A percentile compares a stretch with the other conserved stretches of the same genome.
These are phyloP conservation scores for Trypanosoma conorhini DNA, from an alignment of 208 protist species.

Conservation along the genomic window DNA sequence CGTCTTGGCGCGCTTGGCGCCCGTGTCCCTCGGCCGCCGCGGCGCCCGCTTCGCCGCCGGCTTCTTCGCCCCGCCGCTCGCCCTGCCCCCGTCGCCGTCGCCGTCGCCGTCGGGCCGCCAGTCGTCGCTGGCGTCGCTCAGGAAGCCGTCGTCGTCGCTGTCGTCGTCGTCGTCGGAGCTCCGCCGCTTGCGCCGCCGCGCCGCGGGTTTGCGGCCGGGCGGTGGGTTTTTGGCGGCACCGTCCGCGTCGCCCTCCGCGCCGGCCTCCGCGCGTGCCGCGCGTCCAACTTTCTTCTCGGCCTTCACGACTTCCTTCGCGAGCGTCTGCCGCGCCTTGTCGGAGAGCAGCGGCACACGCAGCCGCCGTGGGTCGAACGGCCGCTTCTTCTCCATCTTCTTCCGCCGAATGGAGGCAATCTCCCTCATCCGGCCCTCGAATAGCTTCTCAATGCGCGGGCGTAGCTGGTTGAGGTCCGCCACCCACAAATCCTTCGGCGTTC, in stretches of 20 bases:
- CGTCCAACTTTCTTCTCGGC: conserved; percentile 30
- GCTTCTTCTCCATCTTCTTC: conserved; percentile 89
- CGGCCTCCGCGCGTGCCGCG: background rate
- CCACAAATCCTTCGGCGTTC: conserved; percentile 89
- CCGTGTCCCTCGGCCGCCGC: background rate
- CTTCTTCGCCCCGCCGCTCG: conserved; percentile 11
- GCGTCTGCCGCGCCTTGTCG: conserved; percentile 71
- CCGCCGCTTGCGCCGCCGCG: conserved; percentile 43
- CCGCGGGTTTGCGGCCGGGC: conserved; percentile 12
- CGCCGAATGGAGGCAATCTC: conserved; percentile 75
- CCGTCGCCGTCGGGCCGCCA: conserved; percentile 32
- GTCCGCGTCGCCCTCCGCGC: background rate
- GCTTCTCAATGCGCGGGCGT: conserved; percentile 47
- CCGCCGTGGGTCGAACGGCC: conserved; percentile 63
- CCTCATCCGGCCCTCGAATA: conserved; percentile 61
- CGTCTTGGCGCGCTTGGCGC: conserved; percentile 30
- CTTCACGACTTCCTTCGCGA: conserved; percentile 77
- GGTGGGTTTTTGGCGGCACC: conserved; percentile 2
- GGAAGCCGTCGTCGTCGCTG: conserved; percentile 19
- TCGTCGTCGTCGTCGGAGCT: conserved; percentile 48
- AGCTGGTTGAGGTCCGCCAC: conserved; percentile 83
- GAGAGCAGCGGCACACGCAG: conserved; percentile 85
- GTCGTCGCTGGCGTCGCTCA: conserved; percentile 8
- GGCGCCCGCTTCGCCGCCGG: conserved; percentile 18
- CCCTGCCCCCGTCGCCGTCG: conserved; percentile 9